Evolutionary conservation across 768 basidiomycete genomes (phyloP).

Genomic region (Paxillus rubicundulus): DNA sequence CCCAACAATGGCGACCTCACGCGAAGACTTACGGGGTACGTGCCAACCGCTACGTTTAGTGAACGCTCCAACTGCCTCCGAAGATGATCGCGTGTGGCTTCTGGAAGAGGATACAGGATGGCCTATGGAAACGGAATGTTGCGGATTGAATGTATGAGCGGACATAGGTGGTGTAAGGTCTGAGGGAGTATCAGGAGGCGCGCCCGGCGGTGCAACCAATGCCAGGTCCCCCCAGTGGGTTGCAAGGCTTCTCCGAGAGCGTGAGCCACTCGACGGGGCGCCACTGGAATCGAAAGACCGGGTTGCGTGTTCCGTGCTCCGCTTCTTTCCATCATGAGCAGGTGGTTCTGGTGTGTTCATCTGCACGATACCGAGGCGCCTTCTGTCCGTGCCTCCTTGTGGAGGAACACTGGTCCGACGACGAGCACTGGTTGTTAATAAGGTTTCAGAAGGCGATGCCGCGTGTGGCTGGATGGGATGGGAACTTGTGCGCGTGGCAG

Average conservation of each 20-base stretch:
- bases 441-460: slow-evolving; percentile 27
- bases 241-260: slow-evolving; percentile 40
- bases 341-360: slow-evolving; percentile 40
- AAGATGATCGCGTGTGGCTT: slow-evolving; percentile 46
- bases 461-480: slow-evolving; percentile 14
- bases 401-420: slow-evolving; percentile 54
- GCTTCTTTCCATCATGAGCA: slow-evolving; percentile 26
- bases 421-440: slow-evolving; percentile 30
- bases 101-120: slow-evolving; percentile 7
- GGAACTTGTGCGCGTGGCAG: slow-evolving; percentile 21
- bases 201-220: slow-evolving; percentile 72
- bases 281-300: slow-evolving; percentile 25
- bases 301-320: slow-evolving; percentile 9
- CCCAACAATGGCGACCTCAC: slow-evolving; percentile 54
- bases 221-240: slow-evolving; percentile 48
- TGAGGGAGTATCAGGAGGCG: slow-evolving; percentile 50
- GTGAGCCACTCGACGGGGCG: slow-evolving; percentile 31
- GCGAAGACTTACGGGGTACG: slow-evolving; percentile 43
- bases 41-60: slow-evolving; percentile 35
- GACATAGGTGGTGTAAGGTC: slow-evolving; percentile 52
- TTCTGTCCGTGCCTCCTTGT: slow-evolving; percentile 59
- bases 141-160: slow-evolving; percentile 37
- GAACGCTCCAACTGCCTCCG: slow-evolving; percentile 39
- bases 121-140: slow-evolving; percentile 15
- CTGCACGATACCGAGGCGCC: slow-evolving; percentile 66